These are phyloP conservation scores for Lactarius vividus DNA, from an alignment of 768 basidiomycete genomes.

Conservation along the genomic window DNA sequence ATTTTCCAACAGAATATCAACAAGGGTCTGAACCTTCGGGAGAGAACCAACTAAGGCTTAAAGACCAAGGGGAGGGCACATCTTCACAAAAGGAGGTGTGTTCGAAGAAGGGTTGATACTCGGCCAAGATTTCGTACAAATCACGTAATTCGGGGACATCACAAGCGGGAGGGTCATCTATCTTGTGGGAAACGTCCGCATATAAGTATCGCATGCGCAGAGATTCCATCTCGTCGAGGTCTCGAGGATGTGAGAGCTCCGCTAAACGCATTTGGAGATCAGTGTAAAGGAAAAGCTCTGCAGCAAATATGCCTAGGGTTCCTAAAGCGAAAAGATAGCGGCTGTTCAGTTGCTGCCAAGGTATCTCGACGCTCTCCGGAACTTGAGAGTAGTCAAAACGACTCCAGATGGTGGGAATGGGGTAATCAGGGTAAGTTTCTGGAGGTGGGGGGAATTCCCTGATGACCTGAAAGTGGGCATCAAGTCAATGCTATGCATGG, in stretches of 20 bases:
- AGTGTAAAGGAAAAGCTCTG: constrained; percentile 65
- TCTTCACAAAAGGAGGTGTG: constrained; percentile 36
- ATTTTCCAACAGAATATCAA: constrained; percentile 57
- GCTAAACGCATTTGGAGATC: constrained; percentile 55
- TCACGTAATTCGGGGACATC: constrained; percentile 32
- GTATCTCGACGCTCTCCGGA: constrained; percentile 41
- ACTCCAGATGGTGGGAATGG: constrained; percentile 53
- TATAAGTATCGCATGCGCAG: constrained; percentile 26
- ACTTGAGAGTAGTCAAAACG: constrained; percentile 43
- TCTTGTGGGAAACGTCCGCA: background rate
- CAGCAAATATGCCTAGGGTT: constrained; percentile 71
- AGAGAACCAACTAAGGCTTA: constrained; percentile 57
- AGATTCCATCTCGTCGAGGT: constrained; percentile 31
- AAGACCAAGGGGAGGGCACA: constrained; percentile 38
- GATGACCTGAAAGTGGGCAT: constrained; percentile 13
- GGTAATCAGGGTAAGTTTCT: constrained; percentile 49
- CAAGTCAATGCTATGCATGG: background rate
- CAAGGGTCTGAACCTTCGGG: constrained; percentile 68
- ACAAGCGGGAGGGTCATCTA: background rate
- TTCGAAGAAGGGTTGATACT: constrained; percentile 44
- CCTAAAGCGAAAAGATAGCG: constrained; percentile 60
- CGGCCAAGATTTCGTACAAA: constrained; percentile 47
- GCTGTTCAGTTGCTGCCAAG: constrained; percentile 57
- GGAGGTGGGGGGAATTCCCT: constrained; percentile 39
- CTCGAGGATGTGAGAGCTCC: constrained; percentile 36